Evolutionary conservation across 2,329 filamentous ascomycete genomes (phyloP).

Genomic region (Aspergillus chevalieri): DNA sequence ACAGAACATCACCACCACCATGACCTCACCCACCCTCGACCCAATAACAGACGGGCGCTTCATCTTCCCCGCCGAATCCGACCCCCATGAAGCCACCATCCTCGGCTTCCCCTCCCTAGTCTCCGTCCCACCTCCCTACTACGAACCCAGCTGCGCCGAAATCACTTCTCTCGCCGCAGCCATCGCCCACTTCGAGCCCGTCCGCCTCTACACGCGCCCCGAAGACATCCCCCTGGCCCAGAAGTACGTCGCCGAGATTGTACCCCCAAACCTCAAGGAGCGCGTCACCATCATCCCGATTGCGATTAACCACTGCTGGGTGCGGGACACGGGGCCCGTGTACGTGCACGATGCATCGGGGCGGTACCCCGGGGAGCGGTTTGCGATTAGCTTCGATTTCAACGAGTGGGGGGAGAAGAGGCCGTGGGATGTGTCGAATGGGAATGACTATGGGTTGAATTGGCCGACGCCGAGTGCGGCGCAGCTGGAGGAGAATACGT

Average conservation of each 20-base stretch:
- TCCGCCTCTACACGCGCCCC: constrained; percentile 15
- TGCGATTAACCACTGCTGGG: constrained; percentile 17
- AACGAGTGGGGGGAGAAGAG: constrained; percentile 14
- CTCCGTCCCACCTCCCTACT: constrained; percentile 1
- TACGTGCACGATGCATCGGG: constrained; percentile 11
- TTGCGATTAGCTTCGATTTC: constrained; percentile 15
- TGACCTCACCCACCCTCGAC: neutral
- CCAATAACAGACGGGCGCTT: neutral
- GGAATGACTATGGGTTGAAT: constrained; percentile 9
- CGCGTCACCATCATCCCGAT: constrained; percentile 11
- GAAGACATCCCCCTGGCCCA: constrained; percentile 12
- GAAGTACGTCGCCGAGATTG: constrained; percentile 4
- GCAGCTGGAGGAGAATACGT: constrained; percentile 7
- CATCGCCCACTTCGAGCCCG: constrained; percentile 18
- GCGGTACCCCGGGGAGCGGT: constrained; percentile 8
- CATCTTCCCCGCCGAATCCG: neutral
- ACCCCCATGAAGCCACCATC: constrained; percentile 5
- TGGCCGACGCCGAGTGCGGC: constrained; percentile 11
- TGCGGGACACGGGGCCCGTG: constrained; percentile 17
- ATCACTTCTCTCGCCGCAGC: constrained; percentile 11
- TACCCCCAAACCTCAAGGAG: constrained; percentile 2
- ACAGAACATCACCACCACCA: neutral
- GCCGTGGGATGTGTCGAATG: neutral
- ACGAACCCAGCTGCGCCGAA: constrained; percentile 8
- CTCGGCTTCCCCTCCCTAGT: constrained; percentile 7